These are phyloP conservation scores for Luzula sylvatica DNA, from an alignment of 176 grass and related monocot species.

Conservation along the genomic window DNA sequence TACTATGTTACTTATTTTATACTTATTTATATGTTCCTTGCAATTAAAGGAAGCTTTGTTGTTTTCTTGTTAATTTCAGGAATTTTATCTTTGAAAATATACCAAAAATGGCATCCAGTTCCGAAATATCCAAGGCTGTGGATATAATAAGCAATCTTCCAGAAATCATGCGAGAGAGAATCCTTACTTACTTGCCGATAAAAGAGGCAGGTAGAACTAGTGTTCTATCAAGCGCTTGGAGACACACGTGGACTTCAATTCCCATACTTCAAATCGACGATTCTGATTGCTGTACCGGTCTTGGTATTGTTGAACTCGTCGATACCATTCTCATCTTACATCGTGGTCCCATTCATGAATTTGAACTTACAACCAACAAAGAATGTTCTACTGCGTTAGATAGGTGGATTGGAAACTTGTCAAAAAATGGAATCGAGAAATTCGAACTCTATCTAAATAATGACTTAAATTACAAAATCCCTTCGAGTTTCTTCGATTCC, in stretches of 20 bases:
- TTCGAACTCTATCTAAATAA: not conserved
- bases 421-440: too few species aligned
- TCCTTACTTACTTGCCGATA: conserved; percentile 29
- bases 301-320: conserved; percentile 4
- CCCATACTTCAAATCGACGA: conserved; percentile 25
- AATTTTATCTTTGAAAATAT: too few species aligned
- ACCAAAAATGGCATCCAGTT: too few species aligned
- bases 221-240: conserved; percentile 37
- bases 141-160: conserved; percentile 45
- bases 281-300: conserved; percentile 9
- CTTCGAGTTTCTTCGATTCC: conserved; percentile 26
- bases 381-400: not conserved
- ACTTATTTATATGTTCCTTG: too few species aligned
- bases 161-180: conserved; percentile 29
- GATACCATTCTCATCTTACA: conserved; percentile 20
- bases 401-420: conserved; percentile 35
- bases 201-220: conserved; percentile 35
- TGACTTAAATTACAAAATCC: conserved; percentile 11
- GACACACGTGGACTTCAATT: conserved; percentile 35
- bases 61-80: too few species aligned
- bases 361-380: conserved; percentile 5
- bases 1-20: too few species aligned
- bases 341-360: conserved; percentile 29
- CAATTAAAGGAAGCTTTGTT: too few species aligned
- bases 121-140: too few species aligned